Conservation (phyloP, 192 early-diverging fungal species). For the Backusella liffmaniae region DNA sequence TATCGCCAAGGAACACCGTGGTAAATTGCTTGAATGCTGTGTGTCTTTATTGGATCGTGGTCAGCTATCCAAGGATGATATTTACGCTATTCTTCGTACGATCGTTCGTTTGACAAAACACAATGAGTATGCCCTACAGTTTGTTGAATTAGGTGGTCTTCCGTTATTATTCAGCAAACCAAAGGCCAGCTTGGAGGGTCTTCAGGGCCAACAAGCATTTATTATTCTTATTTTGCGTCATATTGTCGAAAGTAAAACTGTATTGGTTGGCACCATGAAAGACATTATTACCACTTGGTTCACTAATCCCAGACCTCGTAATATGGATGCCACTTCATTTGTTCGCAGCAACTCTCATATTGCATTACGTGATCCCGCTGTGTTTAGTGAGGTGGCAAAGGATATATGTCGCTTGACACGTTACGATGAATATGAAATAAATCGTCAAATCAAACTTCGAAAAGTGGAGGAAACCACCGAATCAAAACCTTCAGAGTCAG, state of each 20-base stretch:
- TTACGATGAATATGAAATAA: constrained; percentile 55
- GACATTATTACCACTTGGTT: constrained; percentile 76
- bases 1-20: constrained; percentile 27
- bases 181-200: constrained; percentile 59
- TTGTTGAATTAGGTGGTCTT: constrained; percentile 70
- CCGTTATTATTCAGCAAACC: constrained; percentile 59
- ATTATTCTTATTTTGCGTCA: constrained; percentile 88
- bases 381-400: constrained; percentile 63
- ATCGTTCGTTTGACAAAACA: constrained; percentile 81
- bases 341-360: constrained; percentile 65
- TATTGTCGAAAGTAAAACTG: constrained; percentile 69
- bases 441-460: constrained; percentile 51
- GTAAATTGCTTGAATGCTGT: constrained; percentile 36
- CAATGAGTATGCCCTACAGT: constrained; percentile 57
- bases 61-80: constrained; percentile 45
- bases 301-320: constrained; percentile 61
- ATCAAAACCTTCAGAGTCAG: constrained; percentile 12
- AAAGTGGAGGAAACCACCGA: constrained; percentile 19
- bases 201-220: constrained; percentile 78
- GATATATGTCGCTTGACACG: constrained; percentile 64
- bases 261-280: constrained; percentile 69
- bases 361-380: constrained; percentile 65
- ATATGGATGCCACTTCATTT: constrained; percentile 67
- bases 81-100: constrained; percentile 74
- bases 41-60: constrained; percentile 39